Evolutionary conservation across 2,329 filamentous ascomycete genomes (phyloP).

Genomic region (Aspergillus quadrilineatus): DNA sequence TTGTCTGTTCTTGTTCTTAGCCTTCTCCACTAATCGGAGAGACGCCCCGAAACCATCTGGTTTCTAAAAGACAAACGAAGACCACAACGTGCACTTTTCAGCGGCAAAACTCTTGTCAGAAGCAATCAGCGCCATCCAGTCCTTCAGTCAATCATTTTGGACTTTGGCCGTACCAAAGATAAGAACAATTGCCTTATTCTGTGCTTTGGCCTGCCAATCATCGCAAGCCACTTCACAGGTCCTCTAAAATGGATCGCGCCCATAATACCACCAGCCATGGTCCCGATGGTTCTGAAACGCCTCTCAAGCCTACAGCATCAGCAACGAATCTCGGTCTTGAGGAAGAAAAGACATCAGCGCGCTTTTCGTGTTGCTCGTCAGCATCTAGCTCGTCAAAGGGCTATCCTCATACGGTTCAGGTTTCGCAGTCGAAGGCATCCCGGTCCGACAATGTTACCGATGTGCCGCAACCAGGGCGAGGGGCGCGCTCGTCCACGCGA

Average conservation of each 20-base stretch:
- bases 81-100: too few relatives aligned
- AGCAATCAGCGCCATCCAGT: too few relatives aligned
- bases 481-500: slow-evolving; percentile 36
- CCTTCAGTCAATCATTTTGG: too few relatives aligned
- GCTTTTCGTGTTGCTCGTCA: slow-evolving; percentile 19
- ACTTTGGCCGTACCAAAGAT: too few relatives aligned
- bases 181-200: neutral
- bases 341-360: slow-evolving; percentile 19
- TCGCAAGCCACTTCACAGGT: neutral
- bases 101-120: too few relatives aligned
- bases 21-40: too few relatives aligned
- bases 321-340: slow-evolving; percentile 9
- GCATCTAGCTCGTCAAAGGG: slow-evolving; percentile 18
- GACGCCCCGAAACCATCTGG: too few relatives aligned
- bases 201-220: neutral
- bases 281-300: neutral
- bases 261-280: slow-evolving; percentile 3
- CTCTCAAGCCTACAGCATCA: slow-evolving; percentile 1
- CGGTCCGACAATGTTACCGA: slow-evolving; percentile 27
- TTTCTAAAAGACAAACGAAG: too few relatives aligned
- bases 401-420: slow-evolving; percentile 12
- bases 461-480: slow-evolving; percentile 36
- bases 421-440: slow-evolving; percentile 18
- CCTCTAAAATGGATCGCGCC: neutral
- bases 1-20: too few relatives aligned